A percentile compares a stretch with the other conserved stretches of the same genome.
Conservation (phyloP, 1,284 basidiomycete genomes). For the Cystobasidium sp. region DNA sequence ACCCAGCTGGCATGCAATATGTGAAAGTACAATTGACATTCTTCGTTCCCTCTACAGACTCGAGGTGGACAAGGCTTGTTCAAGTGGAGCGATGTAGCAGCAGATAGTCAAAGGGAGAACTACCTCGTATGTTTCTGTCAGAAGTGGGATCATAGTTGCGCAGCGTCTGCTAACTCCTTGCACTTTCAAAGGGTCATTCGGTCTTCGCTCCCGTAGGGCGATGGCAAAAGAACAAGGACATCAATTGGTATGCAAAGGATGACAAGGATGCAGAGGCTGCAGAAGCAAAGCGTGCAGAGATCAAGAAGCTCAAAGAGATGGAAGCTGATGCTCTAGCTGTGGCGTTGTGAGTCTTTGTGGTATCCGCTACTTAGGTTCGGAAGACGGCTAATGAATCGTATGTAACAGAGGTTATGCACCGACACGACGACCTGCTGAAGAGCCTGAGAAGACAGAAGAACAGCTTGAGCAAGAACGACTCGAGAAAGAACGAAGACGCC, state of each 20-base stretch:
- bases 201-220: slow-evolving; percentile 50
- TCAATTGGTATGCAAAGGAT: slow-evolving; percentile 50
- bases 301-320: slow-evolving; percentile 48
- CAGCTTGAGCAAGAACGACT: slow-evolving; percentile 25
- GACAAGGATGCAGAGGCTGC: slow-evolving; percentile 36
- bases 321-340: slow-evolving; percentile 52
- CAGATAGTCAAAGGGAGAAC: slow-evolving; percentile 39
- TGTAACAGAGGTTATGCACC: slow-evolving; percentile 22
- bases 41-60: slow-evolving; percentile 2
- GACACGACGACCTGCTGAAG: slow-evolving; percentile 19
- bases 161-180: too few relatives aligned
- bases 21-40: not conserved
- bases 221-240: slow-evolving; percentile 22
- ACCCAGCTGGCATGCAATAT: not conserved
- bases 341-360: slow-evolving; percentile 47
- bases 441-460: slow-evolving; percentile 20
- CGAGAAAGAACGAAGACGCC: slow-evolving; percentile 27
- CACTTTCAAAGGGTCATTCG: slow-evolving; percentile 45
- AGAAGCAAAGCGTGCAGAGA: slow-evolving; percentile 45
- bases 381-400: not conserved
- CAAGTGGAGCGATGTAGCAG: slow-evolving; percentile 41
- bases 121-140: slow-evolving; percentile 14
- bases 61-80: slow-evolving; percentile 40
- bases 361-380: not conserved
- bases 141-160: too few relatives aligned